These are phyloP conservation scores for Mallotus repandus DNA, from an alignment of 441 rosid genomes.

Conservation along the genomic window DNA sequence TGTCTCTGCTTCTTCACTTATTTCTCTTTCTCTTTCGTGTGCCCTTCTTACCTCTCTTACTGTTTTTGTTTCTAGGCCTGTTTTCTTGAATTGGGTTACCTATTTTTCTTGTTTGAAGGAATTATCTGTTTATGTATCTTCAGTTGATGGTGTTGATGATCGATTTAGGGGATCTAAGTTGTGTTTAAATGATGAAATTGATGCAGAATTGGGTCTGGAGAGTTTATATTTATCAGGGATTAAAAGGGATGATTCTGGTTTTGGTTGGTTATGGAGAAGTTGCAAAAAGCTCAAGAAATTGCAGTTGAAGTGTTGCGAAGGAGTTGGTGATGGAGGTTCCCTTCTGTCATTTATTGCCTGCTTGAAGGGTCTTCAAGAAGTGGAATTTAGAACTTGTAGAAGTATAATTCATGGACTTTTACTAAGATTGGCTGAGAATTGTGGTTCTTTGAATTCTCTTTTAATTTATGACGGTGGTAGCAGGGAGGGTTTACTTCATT, in stretches of 20 bases:
- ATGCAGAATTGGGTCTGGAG: conserved; percentile 50
- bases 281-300: conserved; percentile 60
- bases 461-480: conserved; percentile 80
- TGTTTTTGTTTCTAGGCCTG: conserved; percentile 47
- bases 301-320: conserved; percentile 60
- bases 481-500: conserved; percentile 61
- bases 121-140: conserved; percentile 39
- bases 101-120: conserved; percentile 56
- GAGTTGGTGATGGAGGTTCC: conserved; percentile 59
- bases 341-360: conserved; percentile 43
- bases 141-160: conserved; percentile 22
- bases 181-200: conserved; percentile 33
- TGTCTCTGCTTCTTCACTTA: conserved; percentile 42
- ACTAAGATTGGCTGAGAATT: conserved; percentile 53
- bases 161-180: conserved; percentile 23
- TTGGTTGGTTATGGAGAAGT: conserved; percentile 64
- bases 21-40: conserved; percentile 47
- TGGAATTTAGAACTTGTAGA: conserved; percentile 69
- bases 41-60: conserved; percentile 56
- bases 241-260: conserved; percentile 46
- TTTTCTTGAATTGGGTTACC: conserved; percentile 54
- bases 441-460: conserved; percentile 52
- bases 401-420: conserved; percentile 54
- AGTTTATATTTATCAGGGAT: conserved; percentile 56
- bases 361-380: conserved; percentile 50